Evolutionary conservation across 257 asterid species (phyloP).

Genomic region (Penstemon davidsonii): DNA sequence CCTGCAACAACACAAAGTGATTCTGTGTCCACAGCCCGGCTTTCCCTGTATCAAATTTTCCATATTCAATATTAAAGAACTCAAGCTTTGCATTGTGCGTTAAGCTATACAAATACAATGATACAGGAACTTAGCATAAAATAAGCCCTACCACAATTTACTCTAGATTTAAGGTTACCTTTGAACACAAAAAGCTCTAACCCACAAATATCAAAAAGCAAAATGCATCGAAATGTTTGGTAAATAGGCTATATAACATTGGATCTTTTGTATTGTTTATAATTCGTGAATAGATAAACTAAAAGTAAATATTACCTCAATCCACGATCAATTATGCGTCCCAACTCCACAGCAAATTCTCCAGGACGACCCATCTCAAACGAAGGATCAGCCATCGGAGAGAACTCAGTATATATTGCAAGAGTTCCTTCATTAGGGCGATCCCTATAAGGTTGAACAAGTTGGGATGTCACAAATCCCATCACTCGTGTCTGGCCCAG

Average conservation of each 20-base stretch:
- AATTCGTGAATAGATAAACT: background rate
- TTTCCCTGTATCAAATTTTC: slow-evolving; percentile 62
- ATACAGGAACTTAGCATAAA: background rate
- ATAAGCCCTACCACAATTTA: slow-evolving; percentile 17
- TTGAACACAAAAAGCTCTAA: background rate
- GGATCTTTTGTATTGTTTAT: no score
- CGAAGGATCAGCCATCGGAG: slow-evolving; percentile 99
- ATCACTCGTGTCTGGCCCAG: slow-evolving; percentile 87
- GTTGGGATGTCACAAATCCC: slow-evolving; percentile 80
- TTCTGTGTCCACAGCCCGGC: slow-evolving; percentile 96
- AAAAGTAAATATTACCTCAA: slow-evolving; percentile 56
- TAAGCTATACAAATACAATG: background rate
- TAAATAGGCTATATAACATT: background rate
- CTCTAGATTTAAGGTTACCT: background rate
- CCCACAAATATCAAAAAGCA: slow-evolving; percentile 8
- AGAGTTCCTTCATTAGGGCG: slow-evolving; percentile 90
- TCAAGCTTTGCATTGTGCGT: slow-evolving; percentile 6
- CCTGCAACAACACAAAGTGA: slow-evolving; percentile 93
- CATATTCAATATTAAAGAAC: slow-evolving; percentile 22
- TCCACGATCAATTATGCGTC: slow-evolving; percentile 94
- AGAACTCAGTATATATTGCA: slow-evolving; percentile 82
- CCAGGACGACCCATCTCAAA: slow-evolving; percentile 93
- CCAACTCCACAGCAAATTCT: slow-evolving; percentile 90
- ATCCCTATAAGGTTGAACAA: slow-evolving; percentile 90
- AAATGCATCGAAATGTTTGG: background rate